Evolutionary conservation across 257 asterid genomes (phyloP).

Genomic region (Penstemon eatonii): DNA sequence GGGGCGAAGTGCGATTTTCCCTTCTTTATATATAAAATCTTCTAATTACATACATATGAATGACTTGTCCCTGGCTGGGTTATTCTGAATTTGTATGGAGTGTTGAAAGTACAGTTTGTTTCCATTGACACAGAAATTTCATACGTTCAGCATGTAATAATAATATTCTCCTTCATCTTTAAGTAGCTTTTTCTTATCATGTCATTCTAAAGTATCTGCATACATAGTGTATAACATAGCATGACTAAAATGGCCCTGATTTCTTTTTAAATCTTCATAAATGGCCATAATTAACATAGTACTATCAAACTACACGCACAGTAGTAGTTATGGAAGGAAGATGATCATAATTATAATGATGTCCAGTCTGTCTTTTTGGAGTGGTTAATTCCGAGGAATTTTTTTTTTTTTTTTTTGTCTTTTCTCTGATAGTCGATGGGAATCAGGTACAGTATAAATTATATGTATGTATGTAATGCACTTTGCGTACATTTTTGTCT

Average conservation of each 20-base stretch:
- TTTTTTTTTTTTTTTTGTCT: background rate
- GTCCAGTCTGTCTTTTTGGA: background rate
- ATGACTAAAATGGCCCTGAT: too few relatives aligned
- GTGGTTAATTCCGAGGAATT: conserved; percentile 23
- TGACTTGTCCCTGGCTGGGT: background rate
- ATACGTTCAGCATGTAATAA: too few relatives aligned
- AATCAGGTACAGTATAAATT: too few relatives aligned
- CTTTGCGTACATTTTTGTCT: conserved; percentile 23
- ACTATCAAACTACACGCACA: background rate
- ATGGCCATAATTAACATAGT: background rate
- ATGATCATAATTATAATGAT: background rate
- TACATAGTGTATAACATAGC: too few relatives aligned
- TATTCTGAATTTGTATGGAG: background rate
- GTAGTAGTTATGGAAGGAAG: too few relatives aligned
- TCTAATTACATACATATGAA: too few relatives aligned
- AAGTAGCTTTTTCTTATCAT: too few relatives aligned
- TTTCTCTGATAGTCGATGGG: background rate
- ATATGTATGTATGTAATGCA: too few relatives aligned
- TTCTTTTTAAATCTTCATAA: too few relatives aligned
- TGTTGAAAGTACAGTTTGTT: background rate
- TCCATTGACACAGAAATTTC: background rate
- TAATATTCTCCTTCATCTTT: too few relatives aligned
- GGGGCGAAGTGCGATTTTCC: too few relatives aligned
- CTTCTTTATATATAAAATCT: background rate
- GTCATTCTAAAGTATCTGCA: too few relatives aligned